These are phyloP conservation scores for Cladobotryum protrusum DNA, from an alignment of 2,329 filamentous ascomycete genomes.

Conservation along the genomic window DNA sequence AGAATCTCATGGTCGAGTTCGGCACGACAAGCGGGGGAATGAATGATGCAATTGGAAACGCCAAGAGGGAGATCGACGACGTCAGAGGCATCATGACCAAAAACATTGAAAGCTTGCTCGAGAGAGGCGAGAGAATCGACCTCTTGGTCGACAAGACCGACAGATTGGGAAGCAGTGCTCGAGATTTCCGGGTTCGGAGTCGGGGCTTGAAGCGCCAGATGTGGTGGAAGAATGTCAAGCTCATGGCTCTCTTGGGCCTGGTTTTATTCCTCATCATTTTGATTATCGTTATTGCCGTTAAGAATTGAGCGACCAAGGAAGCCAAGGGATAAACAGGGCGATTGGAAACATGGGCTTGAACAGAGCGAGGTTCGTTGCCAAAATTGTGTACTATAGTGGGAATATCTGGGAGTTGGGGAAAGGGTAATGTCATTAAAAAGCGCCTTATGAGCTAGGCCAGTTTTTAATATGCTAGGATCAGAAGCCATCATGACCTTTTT, in stretches of 20 bases:
- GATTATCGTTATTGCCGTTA: conserved; percentile 49
- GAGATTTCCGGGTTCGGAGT: conserved; percentile 85
- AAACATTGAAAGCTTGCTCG: conserved; percentile 85
- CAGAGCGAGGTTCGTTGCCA: conserved; percentile 7
- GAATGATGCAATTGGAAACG: conserved; percentile 76
- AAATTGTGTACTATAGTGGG: conserved; percentile 4
- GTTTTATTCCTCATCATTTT: conserved; percentile 57
- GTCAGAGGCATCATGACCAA: conserved; percentile 90
- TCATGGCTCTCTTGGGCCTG: conserved; percentile 74
- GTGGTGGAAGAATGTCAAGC: conserved; percentile 99
- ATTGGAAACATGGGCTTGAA: no score
- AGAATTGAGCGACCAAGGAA: conserved; percentile 28
- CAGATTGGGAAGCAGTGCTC: conserved; percentile 75
- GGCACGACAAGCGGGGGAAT: conserved; percentile 70
- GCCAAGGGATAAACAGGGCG: neutral
- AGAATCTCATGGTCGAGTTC: conserved; percentile 73
- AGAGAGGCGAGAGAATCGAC: conserved; percentile 89
- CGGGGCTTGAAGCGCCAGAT: conserved; percentile 82
- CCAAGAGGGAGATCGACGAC: conserved; percentile 85
- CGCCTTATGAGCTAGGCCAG: neutral
- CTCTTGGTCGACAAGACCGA: conserved; percentile 96
- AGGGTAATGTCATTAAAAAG: neutral
- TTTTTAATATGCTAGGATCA: no score
- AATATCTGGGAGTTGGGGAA: conserved; percentile 2
- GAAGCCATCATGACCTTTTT: no score